Conservation (phyloP, 805 yeast genomes). For the Vanderwaltozyma yarrowii region DNA sequence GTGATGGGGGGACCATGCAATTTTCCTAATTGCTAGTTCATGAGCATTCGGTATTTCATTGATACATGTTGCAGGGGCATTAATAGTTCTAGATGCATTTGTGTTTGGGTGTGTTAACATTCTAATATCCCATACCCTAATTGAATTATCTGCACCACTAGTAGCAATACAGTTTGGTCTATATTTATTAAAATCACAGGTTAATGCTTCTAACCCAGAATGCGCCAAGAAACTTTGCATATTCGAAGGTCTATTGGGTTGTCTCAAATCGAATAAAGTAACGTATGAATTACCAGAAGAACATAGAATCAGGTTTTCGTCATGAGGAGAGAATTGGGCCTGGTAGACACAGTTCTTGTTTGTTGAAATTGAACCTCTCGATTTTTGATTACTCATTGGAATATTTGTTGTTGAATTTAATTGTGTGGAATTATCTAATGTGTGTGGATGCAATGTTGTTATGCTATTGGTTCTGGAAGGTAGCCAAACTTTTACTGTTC, state of each 20-base stretch:
- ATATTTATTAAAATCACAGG: constrained; percentile 88
- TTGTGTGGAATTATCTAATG: constrained; percentile 21
- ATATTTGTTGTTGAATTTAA: constrained; percentile 9
- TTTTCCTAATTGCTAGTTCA: constrained; percentile 75
- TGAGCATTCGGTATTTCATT: constrained; percentile 73
- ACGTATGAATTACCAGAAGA: constrained; percentile 65
- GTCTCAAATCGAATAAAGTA: constrained; percentile 74
- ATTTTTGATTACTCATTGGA: constrained; percentile 29
- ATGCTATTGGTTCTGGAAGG: constrained; percentile 49
- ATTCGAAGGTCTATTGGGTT: constrained; percentile 41
- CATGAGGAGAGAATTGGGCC: constrained; percentile 77
- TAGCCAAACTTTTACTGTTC: constrained; percentile 70
- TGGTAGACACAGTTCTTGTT: constrained; percentile 61
- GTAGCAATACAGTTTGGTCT: constrained; percentile 70
- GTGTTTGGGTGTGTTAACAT: constrained; percentile 28
- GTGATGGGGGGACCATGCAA: constrained; percentile 84
- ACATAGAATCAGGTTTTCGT: constrained; percentile 55
- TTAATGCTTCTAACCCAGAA: constrained; percentile 67
- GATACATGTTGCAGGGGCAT: constrained; percentile 33
- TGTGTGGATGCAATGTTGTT: constrained; percentile 38
- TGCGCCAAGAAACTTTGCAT: constrained; percentile 56
- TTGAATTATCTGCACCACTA: constrained; percentile 82
- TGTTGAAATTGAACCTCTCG: constrained; percentile 16
- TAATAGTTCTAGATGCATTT: constrained; percentile 26
- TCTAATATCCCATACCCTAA: constrained; percentile 82